Conservation (phyloP, 2,329 filamentous ascomycete genomes). For the Venturia oleaginea region DNA sequence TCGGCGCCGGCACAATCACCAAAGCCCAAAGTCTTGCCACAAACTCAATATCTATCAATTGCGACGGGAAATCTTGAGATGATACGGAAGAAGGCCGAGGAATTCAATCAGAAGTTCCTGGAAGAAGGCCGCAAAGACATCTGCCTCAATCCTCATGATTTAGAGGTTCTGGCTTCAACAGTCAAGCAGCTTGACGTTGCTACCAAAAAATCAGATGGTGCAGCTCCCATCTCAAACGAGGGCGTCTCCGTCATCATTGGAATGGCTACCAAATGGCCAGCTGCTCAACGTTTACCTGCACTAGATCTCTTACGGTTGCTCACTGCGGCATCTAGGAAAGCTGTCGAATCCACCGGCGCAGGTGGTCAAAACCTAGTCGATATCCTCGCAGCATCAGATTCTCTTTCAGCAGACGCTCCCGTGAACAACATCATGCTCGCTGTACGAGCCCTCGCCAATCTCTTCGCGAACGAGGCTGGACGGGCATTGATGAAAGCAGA, state of each 20-base stretch:
- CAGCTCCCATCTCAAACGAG: constrained; percentile 34
- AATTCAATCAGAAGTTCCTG: constrained; percentile 66
- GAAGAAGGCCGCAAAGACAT: constrained; percentile 62
- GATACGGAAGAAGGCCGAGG: constrained; percentile 67
- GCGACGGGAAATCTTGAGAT: constrained; percentile 59
- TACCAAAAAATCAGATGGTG: constrained; percentile 32
- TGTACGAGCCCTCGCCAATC: constrained; percentile 69
- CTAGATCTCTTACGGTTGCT: constrained; percentile 83
- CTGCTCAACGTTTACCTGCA: constrained; percentile 68
- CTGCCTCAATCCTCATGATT: constrained; percentile 63
- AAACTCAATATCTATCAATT: constrained; percentile 71
- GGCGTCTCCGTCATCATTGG: constrained; percentile 59
- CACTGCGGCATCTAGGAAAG: constrained; percentile 55
- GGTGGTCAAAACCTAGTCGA: constrained; percentile 49
- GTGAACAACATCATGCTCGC: constrained; percentile 85
- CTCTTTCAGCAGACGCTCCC: constrained; percentile 38
- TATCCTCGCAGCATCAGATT: constrained; percentile 44
- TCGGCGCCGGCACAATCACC: constrained; percentile 28
- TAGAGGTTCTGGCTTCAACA: constrained; percentile 52
- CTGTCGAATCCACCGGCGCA: constrained; percentile 51
- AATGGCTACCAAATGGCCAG: constrained; percentile 71
- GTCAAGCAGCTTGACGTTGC: constrained; percentile 53
- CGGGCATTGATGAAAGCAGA: constrained; percentile 47
- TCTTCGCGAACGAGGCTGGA: constrained; percentile 69
- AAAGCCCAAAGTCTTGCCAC: constrained; percentile 58